Evolutionary conservation across 306 rosid species (phyloP).

Genomic region (Inga laurina): DNA sequence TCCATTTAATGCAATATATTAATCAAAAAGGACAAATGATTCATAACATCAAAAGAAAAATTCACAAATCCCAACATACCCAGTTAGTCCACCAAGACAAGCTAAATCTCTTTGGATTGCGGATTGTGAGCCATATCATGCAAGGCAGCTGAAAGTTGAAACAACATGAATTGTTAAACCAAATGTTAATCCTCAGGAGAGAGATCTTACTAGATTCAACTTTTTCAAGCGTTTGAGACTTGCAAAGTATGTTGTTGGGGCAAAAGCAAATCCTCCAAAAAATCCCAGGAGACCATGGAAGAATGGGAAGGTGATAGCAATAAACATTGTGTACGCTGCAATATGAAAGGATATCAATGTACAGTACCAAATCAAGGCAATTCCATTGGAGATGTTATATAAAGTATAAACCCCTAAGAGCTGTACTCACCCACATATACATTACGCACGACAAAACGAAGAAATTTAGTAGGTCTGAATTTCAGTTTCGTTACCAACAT

Average conservation of each 20-base stretch:
- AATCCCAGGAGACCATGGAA: constrained; percentile 69
- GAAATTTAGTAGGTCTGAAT: constrained; percentile 50
- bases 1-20: neutral
- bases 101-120: constrained; percentile 72
- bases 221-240: constrained; percentile 28
- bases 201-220: neutral
- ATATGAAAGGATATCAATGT: neutral
- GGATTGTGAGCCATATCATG: constrained; percentile 74
- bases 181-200: neutral
- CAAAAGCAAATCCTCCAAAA: constrained; percentile 92
- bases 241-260: constrained; percentile 89
- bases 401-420: neutral
- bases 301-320: constrained; percentile 81
- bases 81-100: constrained; percentile 83
- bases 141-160: constrained; percentile 78
- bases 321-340: constrained; percentile 79
- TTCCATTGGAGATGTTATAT: neutral
- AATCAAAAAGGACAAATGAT: neutral
- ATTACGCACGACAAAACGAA: constrained; percentile 71
- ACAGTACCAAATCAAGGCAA: neutral
- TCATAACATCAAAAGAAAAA: neutral
- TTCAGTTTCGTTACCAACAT: constrained; percentile 62
- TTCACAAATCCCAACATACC: constrained; percentile 37
- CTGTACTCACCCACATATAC: constrained; percentile 66
- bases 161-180: neutral